Conservation (phyloP, 495 filamentous ascomycete species). For the Neurospora intermedia region DNA sequence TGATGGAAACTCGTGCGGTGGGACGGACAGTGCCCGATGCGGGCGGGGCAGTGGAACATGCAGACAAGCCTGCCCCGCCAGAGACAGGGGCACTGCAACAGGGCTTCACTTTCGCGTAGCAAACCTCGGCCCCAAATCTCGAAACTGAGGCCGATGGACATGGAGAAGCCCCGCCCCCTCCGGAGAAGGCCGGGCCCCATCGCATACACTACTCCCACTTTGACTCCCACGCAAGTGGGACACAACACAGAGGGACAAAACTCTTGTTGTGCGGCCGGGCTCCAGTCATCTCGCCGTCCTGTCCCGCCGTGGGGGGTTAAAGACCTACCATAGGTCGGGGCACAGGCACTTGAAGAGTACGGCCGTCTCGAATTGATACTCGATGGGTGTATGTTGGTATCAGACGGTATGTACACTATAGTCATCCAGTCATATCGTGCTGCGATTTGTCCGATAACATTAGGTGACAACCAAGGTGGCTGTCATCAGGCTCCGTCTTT, state of each 20-base stretch:
- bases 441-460: not conserved
- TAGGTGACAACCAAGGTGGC: not conserved
- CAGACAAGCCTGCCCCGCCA: not conserved
- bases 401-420: not conserved
- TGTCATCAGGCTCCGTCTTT: not conserved
- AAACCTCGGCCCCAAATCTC: not conserved
- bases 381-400: not conserved
- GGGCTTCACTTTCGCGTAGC: not conserved
- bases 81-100: not conserved
- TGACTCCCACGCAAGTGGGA: not conserved
- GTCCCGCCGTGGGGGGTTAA: not conserved
- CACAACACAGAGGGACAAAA: not conserved
- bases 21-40: not conserved
- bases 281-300: not conserved
- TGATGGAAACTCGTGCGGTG: not conserved
- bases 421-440: not conserved
- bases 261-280: not conserved
- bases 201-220: not conserved
- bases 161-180: not conserved
- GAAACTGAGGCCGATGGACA: not conserved
- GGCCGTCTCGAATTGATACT: not conserved
- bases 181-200: not conserved
- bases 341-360: not conserved
- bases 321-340: not conserved
- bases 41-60: not conserved